Evolutionary conservation across 306 rosid genomes (phyloP), one percentile per base, ranked within the genome.

Genomic region (Benincasa hispida): DNA sequence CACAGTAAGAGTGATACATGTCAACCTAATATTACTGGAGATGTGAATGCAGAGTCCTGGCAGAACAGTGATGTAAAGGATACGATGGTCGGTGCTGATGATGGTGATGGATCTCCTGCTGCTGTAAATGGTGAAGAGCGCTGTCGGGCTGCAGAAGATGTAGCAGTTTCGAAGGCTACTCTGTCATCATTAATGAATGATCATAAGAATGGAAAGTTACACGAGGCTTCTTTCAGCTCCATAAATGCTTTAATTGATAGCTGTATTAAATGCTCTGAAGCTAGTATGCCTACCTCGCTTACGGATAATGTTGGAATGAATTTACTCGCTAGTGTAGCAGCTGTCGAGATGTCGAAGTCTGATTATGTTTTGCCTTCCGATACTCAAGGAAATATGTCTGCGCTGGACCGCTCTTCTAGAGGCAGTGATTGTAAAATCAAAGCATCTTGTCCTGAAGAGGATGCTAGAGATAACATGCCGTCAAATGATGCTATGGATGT

Each of bases 281-380:
- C 88, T 28, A 88, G 76, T 81, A 70, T 85, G 70, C 79, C 87
- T 75, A 78, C 80, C 37, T 87, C 93, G 28, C 83, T 79, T 74
- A 90, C 82, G 30, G 93, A 93, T 79, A 91, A 93, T 51, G 50
- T 82, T 79, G 98, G 98, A 28, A 93, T 91, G 92, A 89, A 91
- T 83, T 83, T 93, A 54, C 97, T 91, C 19, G 98, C 97, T 58
- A 83, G 89, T 77, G 98, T 93, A 66, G 98, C 96, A 50, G 95
- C 97, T 11, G 96, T 89, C 34, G 97, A 88, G 80, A 89, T 91
- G 54, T 85, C 92, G 21, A 87, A 90, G 85, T 91, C 97, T 67
- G 90, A 76, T 65, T 75, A 77, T 76, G 87, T 80, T 25, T 83
- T 93, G 34, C 95, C 96, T 1, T 24, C 72, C 14, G 85, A 67